phyloP scores from a whole-genome alignment of 371 early-diverging fungal species.

The Batkoa obscura region DNA sequence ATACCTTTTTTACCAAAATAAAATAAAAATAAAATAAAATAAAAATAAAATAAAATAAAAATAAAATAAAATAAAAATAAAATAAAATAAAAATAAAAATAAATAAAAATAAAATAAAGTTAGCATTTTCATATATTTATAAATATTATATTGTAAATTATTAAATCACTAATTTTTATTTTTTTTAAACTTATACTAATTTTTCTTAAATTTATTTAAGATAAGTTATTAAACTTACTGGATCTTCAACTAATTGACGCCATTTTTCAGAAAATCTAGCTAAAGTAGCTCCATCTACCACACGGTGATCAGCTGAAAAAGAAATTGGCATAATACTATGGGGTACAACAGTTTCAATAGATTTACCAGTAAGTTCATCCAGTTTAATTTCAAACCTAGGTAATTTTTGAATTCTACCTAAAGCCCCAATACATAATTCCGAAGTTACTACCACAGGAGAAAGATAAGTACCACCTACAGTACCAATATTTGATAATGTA shows the following conservation, averaged over 20 bases:
- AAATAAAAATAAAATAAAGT: no score
- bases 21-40: no score
- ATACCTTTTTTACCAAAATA: no score
- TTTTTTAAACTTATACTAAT: background rate
- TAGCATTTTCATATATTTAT: no score
- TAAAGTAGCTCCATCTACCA: slow-evolving; percentile 94
- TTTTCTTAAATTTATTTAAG: slow-evolving; percentile 18
- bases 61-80: no score
- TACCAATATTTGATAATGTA: slow-evolving; percentile 88
- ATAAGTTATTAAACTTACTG: slow-evolving; percentile 31
- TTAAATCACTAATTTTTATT: background rate
- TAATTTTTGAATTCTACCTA: slow-evolving; percentile 64
- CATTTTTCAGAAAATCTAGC: slow-evolving; percentile 76
- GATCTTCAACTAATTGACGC: slow-evolving; percentile 75
- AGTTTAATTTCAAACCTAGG: slow-evolving; percentile 59
- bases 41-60: no score
- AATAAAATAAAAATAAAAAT: no score
- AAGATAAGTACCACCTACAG: slow-evolving; percentile 79
- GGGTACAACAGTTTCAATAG: slow-evolving; percentile 39
- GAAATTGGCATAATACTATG: slow-evolving; percentile 58
- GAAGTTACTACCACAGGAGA: slow-evolving; percentile 78
- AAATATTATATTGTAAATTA: no score
- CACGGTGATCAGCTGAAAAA: slow-evolving; percentile 92
- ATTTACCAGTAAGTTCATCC: slow-evolving; percentile 20
- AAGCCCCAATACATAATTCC: slow-evolving; percentile 80